These are phyloP conservation scores for Protostelium mycophagum DNA, from an alignment of 78 protist genomes.

Conservation along the genomic window DNA sequence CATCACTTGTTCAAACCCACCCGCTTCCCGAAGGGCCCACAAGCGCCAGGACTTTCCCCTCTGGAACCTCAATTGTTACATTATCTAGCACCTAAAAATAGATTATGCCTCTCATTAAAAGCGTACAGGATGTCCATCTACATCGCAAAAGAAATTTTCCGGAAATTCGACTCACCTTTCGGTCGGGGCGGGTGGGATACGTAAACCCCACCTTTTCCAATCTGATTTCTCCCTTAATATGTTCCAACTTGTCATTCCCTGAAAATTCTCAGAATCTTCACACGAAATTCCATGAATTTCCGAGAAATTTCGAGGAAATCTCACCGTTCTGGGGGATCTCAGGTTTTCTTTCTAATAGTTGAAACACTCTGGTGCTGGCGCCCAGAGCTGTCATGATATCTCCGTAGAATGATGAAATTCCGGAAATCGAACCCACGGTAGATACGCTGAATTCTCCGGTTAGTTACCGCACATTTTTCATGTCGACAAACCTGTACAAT, in stretches of 20 bases:
- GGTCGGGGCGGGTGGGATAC: conserved; percentile 60
- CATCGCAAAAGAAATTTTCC: background rate
- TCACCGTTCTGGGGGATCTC: conserved; percentile 16
- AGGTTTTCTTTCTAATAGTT: conserved; percentile 74
- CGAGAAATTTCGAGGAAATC: background rate
- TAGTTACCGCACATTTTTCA: background rate
- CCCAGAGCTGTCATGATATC: conserved; percentile 73
- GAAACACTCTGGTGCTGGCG: conserved; percentile 75
- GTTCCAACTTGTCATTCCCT: background rate
- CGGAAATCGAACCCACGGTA: conserved; percentile 52
- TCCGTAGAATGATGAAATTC: conserved; percentile 32
- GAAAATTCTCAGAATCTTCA: background rate
- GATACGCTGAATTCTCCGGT: conserved; percentile 6
- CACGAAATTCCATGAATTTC: background rate
- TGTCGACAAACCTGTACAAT: conserved; percentile 45
- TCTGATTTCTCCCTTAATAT: conserved; percentile 51
- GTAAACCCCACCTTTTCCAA: conserved; percentile 71
- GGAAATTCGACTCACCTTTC: background rate
- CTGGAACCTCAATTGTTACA: conserved; percentile 19
- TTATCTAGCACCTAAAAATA: conserved; percentile 11
- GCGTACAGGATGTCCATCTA: too few relatives aligned
- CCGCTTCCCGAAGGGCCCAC: conserved; percentile 91
- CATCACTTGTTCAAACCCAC: conserved; percentile 55
- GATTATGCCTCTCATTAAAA: too few relatives aligned
- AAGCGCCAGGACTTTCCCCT: conserved; percentile 78